Evolutionary conservation across 257 asterid genomes (phyloP).

Genomic region (Solanum pennellii): DNA sequence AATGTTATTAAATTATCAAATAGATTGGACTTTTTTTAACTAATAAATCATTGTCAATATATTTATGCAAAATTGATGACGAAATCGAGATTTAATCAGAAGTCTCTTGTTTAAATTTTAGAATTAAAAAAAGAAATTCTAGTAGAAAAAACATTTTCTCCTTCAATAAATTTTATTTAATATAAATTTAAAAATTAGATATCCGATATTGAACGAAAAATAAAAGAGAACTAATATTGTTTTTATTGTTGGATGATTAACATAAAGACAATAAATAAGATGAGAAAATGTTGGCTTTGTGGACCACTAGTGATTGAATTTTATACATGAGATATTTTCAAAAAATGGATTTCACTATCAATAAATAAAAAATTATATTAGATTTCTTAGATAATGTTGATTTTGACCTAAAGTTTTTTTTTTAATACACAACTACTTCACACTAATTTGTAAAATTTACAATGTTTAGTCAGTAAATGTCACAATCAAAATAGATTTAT

Average conservation of each 20-base stretch:
- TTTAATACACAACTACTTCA: neutral
- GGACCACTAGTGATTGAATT: neutral
- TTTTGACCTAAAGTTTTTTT: neutral
- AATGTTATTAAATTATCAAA: neutral
- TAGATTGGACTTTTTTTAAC: neutral
- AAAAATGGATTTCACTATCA: neutral
- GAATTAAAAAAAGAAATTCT: neutral
- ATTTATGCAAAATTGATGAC: neutral
- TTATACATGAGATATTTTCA: neutral
- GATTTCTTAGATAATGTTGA: neutral
- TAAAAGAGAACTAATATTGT: neutral
- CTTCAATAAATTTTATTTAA: neutral
- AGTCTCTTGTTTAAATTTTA: neutral
- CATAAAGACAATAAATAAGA: neutral
- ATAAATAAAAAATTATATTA: neutral
- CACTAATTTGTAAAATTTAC: neutral
- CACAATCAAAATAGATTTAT: neutral
- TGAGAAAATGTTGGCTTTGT: neutral
- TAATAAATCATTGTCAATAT: neutral
- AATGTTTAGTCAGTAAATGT: neutral
- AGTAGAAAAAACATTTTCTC: neutral
- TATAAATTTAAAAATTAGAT: neutral
- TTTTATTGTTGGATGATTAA: neutral
- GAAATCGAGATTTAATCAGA: neutral
- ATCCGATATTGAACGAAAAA: rapidly evolving